A percentile compares a stretch with the other conserved stretches of the same genome.
These are phyloP conservation scores for Exophiala aquamarina DNA, from an alignment of 2,329 filamentous ascomycete genomes.

Conservation along the genomic window DNA sequence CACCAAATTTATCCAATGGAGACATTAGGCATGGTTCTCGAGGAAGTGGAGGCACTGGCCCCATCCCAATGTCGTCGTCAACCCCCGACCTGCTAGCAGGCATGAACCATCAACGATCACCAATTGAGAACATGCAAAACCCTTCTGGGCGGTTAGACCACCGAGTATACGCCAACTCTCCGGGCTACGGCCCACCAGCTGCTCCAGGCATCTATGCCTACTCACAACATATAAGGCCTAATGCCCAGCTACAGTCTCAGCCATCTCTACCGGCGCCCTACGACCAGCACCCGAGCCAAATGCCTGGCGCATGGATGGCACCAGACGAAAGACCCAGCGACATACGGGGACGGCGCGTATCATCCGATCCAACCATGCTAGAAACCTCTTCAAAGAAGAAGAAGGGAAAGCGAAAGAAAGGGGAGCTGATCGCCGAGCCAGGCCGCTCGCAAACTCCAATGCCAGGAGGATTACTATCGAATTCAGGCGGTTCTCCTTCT, in stretches of 20 bases:
- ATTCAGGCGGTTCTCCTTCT: not conserved
- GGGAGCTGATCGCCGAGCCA: conserved; percentile 4
- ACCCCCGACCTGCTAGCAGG: conserved; percentile 25
- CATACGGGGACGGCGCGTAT: conserved; percentile 1
- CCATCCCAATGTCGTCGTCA: conserved; percentile 20
- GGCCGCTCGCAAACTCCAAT: conserved; percentile 13
- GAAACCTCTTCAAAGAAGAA: conserved; percentile 11
- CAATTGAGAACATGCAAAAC: conserved; percentile 13
- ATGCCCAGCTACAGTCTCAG: not conserved
- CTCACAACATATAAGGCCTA: not conserved
- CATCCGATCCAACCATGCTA: conserved; percentile 2
- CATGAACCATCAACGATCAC: conserved; percentile 16
- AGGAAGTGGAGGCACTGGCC: conserved; percentile 20
- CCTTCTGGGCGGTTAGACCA: conserved; percentile 14
- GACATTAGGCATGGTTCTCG: conserved; percentile 17
- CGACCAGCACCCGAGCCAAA: not conserved
- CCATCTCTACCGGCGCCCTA: not conserved
- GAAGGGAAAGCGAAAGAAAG: conserved; percentile 14
- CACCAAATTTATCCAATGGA: conserved; percentile 19
- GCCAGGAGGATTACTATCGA: not conserved
- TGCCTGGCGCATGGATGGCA: conserved; percentile 5
- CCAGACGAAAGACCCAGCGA: not conserved
- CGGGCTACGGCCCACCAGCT: conserved; percentile 14
- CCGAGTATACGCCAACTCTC: conserved; percentile 21
- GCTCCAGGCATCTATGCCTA: not conserved